These are phyloP conservation scores for Plasmodium knowlesi DNA, from an alignment of 169 alveolate genomes.

Conservation along the genomic window DNA sequence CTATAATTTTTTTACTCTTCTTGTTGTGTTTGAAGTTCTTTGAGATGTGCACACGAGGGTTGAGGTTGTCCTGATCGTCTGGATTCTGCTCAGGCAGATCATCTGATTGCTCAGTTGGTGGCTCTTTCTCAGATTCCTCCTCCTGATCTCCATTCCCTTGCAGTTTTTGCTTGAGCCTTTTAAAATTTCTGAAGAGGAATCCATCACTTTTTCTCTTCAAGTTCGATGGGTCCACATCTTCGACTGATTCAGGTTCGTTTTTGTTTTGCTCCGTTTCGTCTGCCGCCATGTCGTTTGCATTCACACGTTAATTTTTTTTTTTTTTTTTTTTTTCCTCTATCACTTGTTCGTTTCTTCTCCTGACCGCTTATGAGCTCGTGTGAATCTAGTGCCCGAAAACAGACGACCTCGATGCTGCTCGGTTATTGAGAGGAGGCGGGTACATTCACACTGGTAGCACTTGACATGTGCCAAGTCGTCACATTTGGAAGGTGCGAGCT, in stretches of 20 bases:
- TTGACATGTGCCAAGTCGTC: not conserved
- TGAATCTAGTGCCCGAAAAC: not conserved
- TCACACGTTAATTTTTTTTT: not conserved
- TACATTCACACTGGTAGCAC: not conserved
- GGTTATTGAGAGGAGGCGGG: not conserved
- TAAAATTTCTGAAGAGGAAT: conserved; percentile 13
- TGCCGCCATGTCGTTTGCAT: not conserved
- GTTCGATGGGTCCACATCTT: conserved; percentile 1
- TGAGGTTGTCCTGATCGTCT: not conserved
- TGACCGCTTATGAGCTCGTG: not conserved
- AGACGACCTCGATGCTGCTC: not conserved
- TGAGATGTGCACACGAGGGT: not conserved
- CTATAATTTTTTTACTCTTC: conserved; percentile 59
- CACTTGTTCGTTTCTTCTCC: not conserved
- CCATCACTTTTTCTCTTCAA: conserved; percentile 60
- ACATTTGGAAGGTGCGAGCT: not conserved
- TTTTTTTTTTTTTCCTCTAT: not conserved
- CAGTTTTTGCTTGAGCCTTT: conserved; percentile 33
- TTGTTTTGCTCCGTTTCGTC: not conserved
- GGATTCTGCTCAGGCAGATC: not conserved
- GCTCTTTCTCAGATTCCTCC: not conserved
- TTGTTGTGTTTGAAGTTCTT: conserved; percentile 8
- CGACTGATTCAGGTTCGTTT: not conserved
- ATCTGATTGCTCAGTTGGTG: not conserved
- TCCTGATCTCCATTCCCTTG: conserved; percentile 4